A percentile compares a stretch with the other conserved stretches of the same genome.
Evolutionary conservation across 1,284 basidiomycete genomes (phyloP).

Genomic region (Rhodotorula mucilaginosa): DNA sequence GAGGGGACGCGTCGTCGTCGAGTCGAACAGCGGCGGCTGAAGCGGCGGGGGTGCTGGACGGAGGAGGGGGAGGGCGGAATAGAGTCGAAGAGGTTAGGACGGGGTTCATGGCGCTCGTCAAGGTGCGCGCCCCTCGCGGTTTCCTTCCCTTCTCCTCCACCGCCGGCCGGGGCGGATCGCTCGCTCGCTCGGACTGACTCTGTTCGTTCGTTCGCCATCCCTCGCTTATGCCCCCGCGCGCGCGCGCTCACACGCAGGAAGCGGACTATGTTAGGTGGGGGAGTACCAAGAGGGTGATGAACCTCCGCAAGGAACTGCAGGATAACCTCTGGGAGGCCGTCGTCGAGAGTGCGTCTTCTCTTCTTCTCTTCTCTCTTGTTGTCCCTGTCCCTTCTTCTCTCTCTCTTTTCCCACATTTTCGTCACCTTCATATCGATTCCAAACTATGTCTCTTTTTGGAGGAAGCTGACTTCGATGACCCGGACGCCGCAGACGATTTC

Average conservation of each 20-base stretch:
- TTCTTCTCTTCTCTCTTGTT: neutral
- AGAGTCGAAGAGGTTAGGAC: constrained; percentile 78
- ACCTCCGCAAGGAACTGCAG: constrained; percentile 79
- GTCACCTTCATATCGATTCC: too few relatives aligned
- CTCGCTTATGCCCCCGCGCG: too few relatives aligned
- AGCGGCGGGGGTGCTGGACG: neutral
- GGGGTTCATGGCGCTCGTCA: constrained; percentile 87
- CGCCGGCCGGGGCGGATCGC: too few relatives aligned
- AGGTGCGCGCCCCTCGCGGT: constrained; percentile 47
- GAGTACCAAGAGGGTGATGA: constrained; percentile 85
- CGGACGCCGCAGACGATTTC: constrained; percentile 69
- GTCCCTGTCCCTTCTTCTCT: too few relatives aligned
- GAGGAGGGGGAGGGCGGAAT: neutral
- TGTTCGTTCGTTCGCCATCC: too few relatives aligned
- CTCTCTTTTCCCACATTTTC: too few relatives aligned
- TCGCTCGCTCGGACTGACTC: neutral
- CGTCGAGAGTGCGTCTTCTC: constrained; percentile 45
- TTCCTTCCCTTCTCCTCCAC: too few relatives aligned
- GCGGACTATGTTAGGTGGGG: constrained; percentile 94
- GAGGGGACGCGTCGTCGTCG: neutral
- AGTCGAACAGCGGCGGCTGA: neutral
- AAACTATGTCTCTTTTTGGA: too few relatives aligned
- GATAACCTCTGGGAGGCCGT: constrained; percentile 94
- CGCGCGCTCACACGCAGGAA: constrained; percentile 52
- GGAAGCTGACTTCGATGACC: too few relatives aligned